Base-by-base conservation (phyloP, 805 yeast species). In the Debaryomyces castellii region DNA sequence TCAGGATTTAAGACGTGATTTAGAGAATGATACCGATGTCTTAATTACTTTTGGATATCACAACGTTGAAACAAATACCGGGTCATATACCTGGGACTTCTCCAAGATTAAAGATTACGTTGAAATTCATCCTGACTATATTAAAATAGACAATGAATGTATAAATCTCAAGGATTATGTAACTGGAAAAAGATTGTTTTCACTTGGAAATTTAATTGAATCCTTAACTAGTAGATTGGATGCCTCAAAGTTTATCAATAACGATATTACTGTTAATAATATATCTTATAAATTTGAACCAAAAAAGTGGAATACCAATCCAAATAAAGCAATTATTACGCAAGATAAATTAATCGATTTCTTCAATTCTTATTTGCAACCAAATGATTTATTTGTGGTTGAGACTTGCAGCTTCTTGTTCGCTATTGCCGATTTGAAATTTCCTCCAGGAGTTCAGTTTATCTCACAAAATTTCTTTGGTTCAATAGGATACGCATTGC, bases 401-500 rank as follows among this genome's bases (percentile, higher is more conserved):
- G 97, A 91, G 53, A 87, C 96, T 2, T 90, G 96, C 42, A 82
- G 96, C 2, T 79, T 87, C 59, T 82, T 85, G 73, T 89, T 89
- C 68, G 91, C 85, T 7, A 59, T 85, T 37, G 81, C 88, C 24
- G 92, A 87, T 57, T 60, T 85, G 27, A 67, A 70, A 52, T 77
- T 91, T 47, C 87, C 90, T 34, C 57, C 63, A 16, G 74, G 77
- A 44, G 68, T 77, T 23, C 69, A 69, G 42, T 68, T 73, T 43
- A 69, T 84, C 32, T 77, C 89, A 2, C 96, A 89, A 66, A 78
- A 82, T 17, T 87, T 85, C 59, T 91, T 85, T 60, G 79, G 90
- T 6, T 88, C 96, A 1, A 91, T 91, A 55, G 97, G 97, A 5
- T 87, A 81, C 70, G 92, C 96, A 0, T 70, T 91, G 22, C 97